A percentile compares a stretch with the other conserved stretches of the same genome.
Evolutionary conservation across 1,284 basidiomycete species (phyloP).

Genomic region (Leccinum angustisporum): DNA sequence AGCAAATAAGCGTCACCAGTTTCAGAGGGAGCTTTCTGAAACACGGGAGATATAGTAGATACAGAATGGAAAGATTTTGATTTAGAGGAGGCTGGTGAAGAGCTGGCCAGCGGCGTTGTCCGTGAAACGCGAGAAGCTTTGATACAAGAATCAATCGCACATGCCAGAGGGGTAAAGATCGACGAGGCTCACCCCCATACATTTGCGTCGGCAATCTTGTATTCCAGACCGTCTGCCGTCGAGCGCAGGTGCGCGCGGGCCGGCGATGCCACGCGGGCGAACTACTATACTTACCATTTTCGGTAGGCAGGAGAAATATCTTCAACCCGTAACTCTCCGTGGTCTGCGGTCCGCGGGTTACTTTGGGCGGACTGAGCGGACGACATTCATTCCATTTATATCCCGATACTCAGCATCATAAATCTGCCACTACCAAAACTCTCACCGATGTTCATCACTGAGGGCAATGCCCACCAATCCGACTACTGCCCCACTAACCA

Average conservation of each 20-base stretch:
- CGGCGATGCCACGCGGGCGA: not conserved
- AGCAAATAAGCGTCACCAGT: not conserved
- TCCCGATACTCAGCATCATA: not conserved
- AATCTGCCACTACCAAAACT: not conserved
- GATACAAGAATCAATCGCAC: not conserved
- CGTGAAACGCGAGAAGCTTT: not conserved
- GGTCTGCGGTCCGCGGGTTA: too few species aligned
- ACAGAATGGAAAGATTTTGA: not conserved
- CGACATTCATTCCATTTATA: not conserved
- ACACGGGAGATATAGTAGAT: not conserved
- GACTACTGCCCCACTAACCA: not conserved
- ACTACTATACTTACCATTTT: not conserved
- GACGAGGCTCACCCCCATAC: not conserved
- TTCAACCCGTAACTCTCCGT: too few species aligned
- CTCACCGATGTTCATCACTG: too few species aligned
- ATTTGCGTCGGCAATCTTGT: too few species aligned
- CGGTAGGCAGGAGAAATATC: not conserved
- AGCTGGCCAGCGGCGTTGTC: not conserved
- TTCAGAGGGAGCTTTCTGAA: not conserved
- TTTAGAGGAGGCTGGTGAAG: not conserved
- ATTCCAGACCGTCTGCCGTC: too few species aligned
- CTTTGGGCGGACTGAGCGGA: too few species aligned
- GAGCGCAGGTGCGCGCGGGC: too few species aligned
- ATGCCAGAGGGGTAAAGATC: not conserved
- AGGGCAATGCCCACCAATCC: not conserved